Evolutionary conservation across 441 rosid genomes (phyloP).

Genomic region (Gossypium armourianum): DNA sequence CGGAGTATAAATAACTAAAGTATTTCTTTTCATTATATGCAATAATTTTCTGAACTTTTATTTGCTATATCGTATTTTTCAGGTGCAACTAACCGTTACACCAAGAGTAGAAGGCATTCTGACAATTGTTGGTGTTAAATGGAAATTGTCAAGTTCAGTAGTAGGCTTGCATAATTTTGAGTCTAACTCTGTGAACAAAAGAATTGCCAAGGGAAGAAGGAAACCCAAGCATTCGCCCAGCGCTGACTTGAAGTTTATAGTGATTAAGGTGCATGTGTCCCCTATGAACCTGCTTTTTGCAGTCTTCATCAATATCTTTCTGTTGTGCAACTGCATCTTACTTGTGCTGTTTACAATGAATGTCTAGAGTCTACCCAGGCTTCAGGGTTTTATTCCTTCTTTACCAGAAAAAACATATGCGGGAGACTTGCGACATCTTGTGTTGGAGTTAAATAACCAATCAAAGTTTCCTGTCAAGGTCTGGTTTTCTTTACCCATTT

Average conservation of each 20-base stretch:
- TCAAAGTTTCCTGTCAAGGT: conserved; percentile 76
- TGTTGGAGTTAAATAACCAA: conserved; percentile 62
- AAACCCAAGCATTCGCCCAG: conserved; percentile 41
- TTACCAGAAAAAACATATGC: conserved; percentile 60
- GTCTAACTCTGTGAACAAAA: conserved; percentile 38
- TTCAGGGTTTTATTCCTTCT: conserved; percentile 57
- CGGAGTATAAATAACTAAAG: background rate
- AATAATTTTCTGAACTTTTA: conserved; percentile 7
- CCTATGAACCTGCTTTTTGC: background rate
- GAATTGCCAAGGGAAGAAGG: conserved; percentile 40
- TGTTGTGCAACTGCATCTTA: conserved; percentile 16
- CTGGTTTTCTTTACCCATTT: conserved; percentile 17
- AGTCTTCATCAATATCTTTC: conserved; percentile 6
- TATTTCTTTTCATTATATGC: background rate
- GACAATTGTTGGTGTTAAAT: conserved; percentile 75
- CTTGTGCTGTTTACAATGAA: conserved; percentile 9
- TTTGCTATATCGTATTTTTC: conserved; percentile 15
- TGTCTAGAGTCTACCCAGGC: conserved; percentile 74
- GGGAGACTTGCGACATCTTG: conserved; percentile 65
- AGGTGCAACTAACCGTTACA: conserved; percentile 83
- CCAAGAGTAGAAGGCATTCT: conserved; percentile 77
- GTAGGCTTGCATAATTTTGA: conserved; percentile 62
- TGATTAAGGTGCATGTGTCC: conserved; percentile 53
- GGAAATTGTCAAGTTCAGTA: conserved; percentile 81
- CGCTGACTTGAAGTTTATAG: conserved; percentile 59